Evolutionary conservation across 2,329 filamentous ascomycete genomes (phyloP), one percentile per base, ranked within the genome.

Genomic region (Colletotrichum nymphaeae): DNA sequence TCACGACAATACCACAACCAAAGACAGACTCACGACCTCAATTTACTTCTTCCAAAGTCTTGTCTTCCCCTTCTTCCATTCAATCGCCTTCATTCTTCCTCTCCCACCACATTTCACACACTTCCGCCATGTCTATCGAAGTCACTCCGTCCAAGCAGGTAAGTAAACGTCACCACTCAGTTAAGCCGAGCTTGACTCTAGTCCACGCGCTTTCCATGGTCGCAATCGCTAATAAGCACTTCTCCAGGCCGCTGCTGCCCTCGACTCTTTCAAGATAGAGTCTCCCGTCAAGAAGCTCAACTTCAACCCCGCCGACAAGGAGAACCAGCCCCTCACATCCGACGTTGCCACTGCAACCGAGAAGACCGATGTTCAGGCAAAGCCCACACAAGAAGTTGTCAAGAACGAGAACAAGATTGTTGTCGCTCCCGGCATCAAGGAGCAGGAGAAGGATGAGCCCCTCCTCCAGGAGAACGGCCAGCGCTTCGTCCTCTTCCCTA

Each of bases 401-500:
- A 82, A 83, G 76, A 78, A 89, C 82, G 83, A 87, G 74, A 78
- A 83, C 76, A 83, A 86, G 77, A 72, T 83, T 24, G 78, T 81
- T 22, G 81, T 86, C 69, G 86, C 88, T 64, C 78, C 88, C 53
- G 84, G 84, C 26, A 87, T 92, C 81, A 93, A 93, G 85, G 78
- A 89, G 32, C 88, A 93, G 63, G 94, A 98, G 85, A 89, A 89
- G 71, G 90, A 95, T 71, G 97, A 99, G 89, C 97, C 97, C 71
- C 89, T 99, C 65, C 91, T 99, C 7, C 93, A 95, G 83, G 97
- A 98, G 87, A 99, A 99, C 87, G 93, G 95, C 75, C 91, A 97
- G 78, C 94, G 97, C 79, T 99, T 99, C 81, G 97, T 99, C 73
- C 90, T 99, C 75, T 99, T 99, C 87, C 97, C 97, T 77, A 98